Conservation (phyloP, 306 rosid genomes). For the Hippophae gyantsensis region DNA sequence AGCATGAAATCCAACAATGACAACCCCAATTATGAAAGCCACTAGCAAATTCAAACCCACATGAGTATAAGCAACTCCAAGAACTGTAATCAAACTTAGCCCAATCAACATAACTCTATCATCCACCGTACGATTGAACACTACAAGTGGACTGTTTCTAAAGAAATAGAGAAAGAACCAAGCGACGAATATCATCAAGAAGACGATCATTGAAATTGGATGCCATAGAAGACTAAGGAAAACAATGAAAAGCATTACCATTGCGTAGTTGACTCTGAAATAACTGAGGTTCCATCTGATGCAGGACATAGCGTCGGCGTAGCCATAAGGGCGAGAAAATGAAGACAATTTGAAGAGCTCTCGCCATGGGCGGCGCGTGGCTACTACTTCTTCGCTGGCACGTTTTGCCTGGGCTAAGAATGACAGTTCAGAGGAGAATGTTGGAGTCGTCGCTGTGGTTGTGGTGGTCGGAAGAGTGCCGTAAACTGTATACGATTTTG, state of each 20-base stretch:
- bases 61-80: slow-evolving; percentile 34
- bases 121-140: slow-evolving; percentile 19
- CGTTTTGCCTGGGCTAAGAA: slow-evolving; percentile 23
- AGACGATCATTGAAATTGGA: slow-evolving; percentile 42
- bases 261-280: slow-evolving; percentile 39
- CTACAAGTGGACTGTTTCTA: slow-evolving; percentile 24
- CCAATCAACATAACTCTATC: slow-evolving; percentile 24
- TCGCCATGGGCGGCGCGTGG: slow-evolving; percentile 40
- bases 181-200: slow-evolving; percentile 23
- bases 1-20: slow-evolving; percentile 35
- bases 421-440: slow-evolving; percentile 11
- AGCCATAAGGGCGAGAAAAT: slow-evolving; percentile 23
- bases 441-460: neutral
- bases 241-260: slow-evolving; percentile 33
- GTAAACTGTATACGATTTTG: slow-evolving; percentile 15
- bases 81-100: slow-evolving; percentile 29
- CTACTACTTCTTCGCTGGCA: slow-evolving; percentile 23
- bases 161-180: slow-evolving; percentile 44
- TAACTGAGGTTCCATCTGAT: slow-evolving; percentile 27
- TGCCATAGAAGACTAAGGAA: slow-evolving; percentile 51
- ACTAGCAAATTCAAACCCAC: slow-evolving; percentile 41
- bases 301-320: slow-evolving; percentile 32
- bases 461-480: slow-evolving; percentile 19
- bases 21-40: slow-evolving; percentile 28
- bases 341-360: slow-evolving; percentile 29